phyloP scores from a whole-genome alignment of 768 basidiomycete species.

The Suillus subalutaceus region DNA sequence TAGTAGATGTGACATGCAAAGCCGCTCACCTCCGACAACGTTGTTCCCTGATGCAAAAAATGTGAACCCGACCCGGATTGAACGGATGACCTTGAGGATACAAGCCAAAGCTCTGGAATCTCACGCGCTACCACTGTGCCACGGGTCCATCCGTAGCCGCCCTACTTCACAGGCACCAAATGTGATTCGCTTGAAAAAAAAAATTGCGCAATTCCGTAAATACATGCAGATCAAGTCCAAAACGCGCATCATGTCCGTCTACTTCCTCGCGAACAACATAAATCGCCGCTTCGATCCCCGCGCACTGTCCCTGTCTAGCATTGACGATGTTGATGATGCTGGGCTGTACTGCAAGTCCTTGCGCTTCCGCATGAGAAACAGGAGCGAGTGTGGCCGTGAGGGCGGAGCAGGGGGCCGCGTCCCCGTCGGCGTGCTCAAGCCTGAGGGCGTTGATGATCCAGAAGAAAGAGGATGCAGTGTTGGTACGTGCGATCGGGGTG shows the following conservation, averaged over 20 bases:
- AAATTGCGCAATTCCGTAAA: slow-evolving; percentile 15
- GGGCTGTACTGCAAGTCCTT: slow-evolving; percentile 27
- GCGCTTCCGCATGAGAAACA: slow-evolving; percentile 36
- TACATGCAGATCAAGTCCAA: slow-evolving; percentile 18
- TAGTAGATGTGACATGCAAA: not conserved
- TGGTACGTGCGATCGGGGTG: slow-evolving; percentile 24
- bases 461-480: slow-evolving; percentile 33
- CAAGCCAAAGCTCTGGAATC: slow-evolving; percentile 35
- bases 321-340: slow-evolving; percentile 29
- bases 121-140: slow-evolving; percentile 44
- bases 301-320: slow-evolving; percentile 20
- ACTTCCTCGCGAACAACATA: slow-evolving; percentile 34
- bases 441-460: slow-evolving; percentile 34
- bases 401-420: slow-evolving; percentile 24
- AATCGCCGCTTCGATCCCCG: slow-evolving; percentile 29
- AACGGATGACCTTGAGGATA: slow-evolving; percentile 50
- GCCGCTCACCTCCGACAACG: not conserved
- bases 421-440: slow-evolving; percentile 33
- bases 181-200: not conserved
- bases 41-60: slow-evolving; percentile 17
- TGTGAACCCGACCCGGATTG: slow-evolving; percentile 47
- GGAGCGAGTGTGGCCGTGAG: slow-evolving; percentile 31
- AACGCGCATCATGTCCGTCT: slow-evolving; percentile 13
- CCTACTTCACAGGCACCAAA: not conserved
- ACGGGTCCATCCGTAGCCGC: slow-evolving; percentile 29